Conservation (phyloP, 306 rosid genomes). For the Begonia peltatifolia region DNA sequence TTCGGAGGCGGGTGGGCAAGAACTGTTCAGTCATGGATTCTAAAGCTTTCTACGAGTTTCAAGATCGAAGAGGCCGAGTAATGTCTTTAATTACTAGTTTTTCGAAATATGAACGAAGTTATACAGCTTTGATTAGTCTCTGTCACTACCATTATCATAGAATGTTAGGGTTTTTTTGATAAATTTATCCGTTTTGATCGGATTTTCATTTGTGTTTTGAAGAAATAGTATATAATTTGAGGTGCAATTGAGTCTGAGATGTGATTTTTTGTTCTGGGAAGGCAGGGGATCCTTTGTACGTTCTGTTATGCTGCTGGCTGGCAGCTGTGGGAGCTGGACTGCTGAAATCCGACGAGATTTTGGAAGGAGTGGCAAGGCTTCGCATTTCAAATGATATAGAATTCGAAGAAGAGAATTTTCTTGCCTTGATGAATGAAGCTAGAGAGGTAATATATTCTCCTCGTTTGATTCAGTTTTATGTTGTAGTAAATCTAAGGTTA, state of each 20-base stretch:
- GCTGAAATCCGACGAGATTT: slow-evolving; percentile 86
- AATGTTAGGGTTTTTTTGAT: not conserved
- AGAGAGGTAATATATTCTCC: slow-evolving; percentile 39
- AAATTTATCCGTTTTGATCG: not conserved
- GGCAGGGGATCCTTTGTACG: slow-evolving; percentile 90
- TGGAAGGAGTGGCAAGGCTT: slow-evolving; percentile 80
- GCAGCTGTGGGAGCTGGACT: slow-evolving; percentile 91
- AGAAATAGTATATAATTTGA: not conserved
- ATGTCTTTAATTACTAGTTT: not conserved
- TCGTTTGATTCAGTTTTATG: not conserved
- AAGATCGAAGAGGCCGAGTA: slow-evolving; percentile 62
- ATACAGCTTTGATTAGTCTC: too few relatives aligned
- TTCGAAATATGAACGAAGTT: too few relatives aligned
- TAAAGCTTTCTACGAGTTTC: slow-evolving; percentile 61
- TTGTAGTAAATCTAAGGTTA: not conserved
- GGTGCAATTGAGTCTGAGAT: too few relatives aligned
- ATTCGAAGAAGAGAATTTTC: slow-evolving; percentile 79
- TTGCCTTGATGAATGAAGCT: slow-evolving; percentile 69
- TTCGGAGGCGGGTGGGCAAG: slow-evolving; percentile 74
- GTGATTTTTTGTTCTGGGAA: slow-evolving; percentile 17
- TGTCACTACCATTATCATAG: too few relatives aligned
- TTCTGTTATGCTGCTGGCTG: slow-evolving; percentile 74
- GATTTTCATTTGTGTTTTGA: not conserved
- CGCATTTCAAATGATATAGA: slow-evolving; percentile 69
- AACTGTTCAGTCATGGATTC: slow-evolving; percentile 51